Base-by-base conservation (phyloP, 1,284 basidiomycete genomes). In the Tilletiopsis washingtonensis region DNA sequence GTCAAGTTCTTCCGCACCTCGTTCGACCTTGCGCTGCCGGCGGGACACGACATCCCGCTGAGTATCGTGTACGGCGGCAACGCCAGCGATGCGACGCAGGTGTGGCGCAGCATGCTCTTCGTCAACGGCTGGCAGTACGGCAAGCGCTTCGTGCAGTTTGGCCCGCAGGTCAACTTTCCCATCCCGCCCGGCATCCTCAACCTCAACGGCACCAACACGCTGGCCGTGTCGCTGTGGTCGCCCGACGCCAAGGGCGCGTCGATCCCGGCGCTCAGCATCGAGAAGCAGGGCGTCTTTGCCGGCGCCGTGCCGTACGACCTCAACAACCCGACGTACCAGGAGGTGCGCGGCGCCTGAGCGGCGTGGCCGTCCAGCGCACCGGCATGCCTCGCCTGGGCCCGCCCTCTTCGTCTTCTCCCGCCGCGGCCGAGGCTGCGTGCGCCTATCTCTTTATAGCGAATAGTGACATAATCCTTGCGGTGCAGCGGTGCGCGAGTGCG, bases 1-100 rank as follows among this genome's bases (percentile, higher is more conserved):
- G 79, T 87, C 15, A 85, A 84, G 1, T 87, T 88, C 76, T 88
- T 87, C 73, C 78, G 84, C 19, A 83, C 84, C 4, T 83, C 80
- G 0, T 84, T 88, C 64, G 74, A 79, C 9, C 74, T 88, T 20
- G 45, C 12, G 77, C 75, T 2, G 79, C 53, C 45, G 2, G 26
- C 27, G 11, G 36, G 20, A 14, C 39, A 49, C 23, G 57, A 60
- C 29, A n/a, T 46, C n/a, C 36, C 29, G 6, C 15, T 51, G 7
- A 36, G 27, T 19, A 9, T 54, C 15, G 20, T 23, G 4, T 53
- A 34, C 26, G 47, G 56, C 51, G n/a, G 38, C 36, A 36, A 43
- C 23, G 40, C 62, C 53, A 41, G 51, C 55, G 45, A 59, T 36
- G 11, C 20, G 12, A 12, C 12, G 20, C 23, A 26, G 21, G 17